These are phyloP conservation scores for Fusarium praegraminearum DNA, from an alignment of 2,329 filamentous ascomycete species.

Conservation along the genomic window DNA sequence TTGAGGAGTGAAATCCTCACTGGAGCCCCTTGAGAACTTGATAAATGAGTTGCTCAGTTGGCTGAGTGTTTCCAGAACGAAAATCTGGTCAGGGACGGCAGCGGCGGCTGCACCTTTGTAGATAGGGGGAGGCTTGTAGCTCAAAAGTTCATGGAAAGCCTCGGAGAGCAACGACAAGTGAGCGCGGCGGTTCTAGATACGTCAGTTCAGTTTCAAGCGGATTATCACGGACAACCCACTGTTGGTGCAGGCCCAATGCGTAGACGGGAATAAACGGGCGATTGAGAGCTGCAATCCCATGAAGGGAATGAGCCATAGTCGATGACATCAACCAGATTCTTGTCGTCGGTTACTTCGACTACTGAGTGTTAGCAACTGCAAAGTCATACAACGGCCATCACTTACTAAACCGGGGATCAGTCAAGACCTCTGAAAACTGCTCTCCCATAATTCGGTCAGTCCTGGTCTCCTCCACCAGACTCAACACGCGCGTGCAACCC, in stretches of 20 bases:
- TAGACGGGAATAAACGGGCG: constrained; percentile 59
- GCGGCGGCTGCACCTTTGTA: constrained; percentile 61
- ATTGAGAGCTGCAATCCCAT: constrained; percentile 55
- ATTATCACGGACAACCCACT: constrained; percentile 51
- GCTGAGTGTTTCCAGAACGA: constrained; percentile 57
- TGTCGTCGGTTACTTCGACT: constrained; percentile 59
- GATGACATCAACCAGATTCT: constrained; percentile 57
- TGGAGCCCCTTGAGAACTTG: constrained; percentile 52
- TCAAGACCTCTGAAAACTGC: constrained; percentile 56
- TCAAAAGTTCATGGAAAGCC: constrained; percentile 63
- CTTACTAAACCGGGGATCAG: constrained; percentile 62
- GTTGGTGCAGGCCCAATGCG: constrained; percentile 65
- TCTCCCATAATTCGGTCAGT: constrained; percentile 59
- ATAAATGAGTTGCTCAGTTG: constrained; percentile 59
- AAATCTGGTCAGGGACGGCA: constrained; percentile 58
- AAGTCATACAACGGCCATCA: neutral
- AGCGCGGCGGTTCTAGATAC: constrained; percentile 59
- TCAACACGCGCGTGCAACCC: constrained; percentile 66
- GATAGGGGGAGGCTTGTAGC: constrained; percentile 61
- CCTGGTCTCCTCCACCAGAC: constrained; percentile 64
- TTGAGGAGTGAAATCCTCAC: constrained; percentile 54
- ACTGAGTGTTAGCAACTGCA: constrained; percentile 22
- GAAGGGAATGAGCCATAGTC: constrained; percentile 66
- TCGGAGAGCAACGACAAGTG: constrained; percentile 64
- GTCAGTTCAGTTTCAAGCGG: constrained; percentile 23